Evolutionary conservation across 106 monocot species (phyloP).

Genomic region (Apostasia ramifera): DNA sequence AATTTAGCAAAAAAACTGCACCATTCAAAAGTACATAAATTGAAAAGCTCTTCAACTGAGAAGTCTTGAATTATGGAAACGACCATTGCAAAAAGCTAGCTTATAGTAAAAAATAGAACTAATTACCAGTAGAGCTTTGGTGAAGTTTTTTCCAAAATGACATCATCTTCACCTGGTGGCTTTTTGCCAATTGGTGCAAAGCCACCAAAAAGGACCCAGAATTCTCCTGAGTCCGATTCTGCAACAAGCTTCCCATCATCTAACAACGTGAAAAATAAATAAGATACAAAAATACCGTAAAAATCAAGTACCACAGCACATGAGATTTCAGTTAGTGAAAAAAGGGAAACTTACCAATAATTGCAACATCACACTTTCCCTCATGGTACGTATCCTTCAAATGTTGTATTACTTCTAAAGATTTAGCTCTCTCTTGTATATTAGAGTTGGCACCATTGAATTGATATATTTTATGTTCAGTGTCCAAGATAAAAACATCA

Average conservation of each 20-base stretch:
- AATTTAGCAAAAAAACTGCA: too few species aligned
- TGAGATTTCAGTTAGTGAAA: background rate
- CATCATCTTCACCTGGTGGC: slow-evolving; percentile 19
- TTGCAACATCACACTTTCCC: slow-evolving; percentile 43
- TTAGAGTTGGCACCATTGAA: slow-evolving; percentile 30
- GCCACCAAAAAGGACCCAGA: slow-evolving; percentile 30
- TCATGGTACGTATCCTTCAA: slow-evolving; percentile 37
- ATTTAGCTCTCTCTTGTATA: slow-evolving; percentile 30
- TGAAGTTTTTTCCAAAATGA: slow-evolving; percentile 12
- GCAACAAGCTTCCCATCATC: slow-evolving; percentile 44
- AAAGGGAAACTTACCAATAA: slow-evolving; percentile 25
- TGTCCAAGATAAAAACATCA: slow-evolving; percentile 25
- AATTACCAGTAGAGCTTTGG: slow-evolving; percentile 21
- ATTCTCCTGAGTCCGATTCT: slow-evolving; percentile 37
- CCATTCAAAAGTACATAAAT: too few species aligned
- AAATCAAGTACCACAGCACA: background rate
- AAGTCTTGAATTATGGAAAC: too few species aligned
- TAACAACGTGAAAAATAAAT: slow-evolving; percentile 1
- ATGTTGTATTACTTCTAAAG: slow-evolving; percentile 36
- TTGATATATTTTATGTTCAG: slow-evolving; percentile 28
- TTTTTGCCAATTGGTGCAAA: slow-evolving; percentile 33
- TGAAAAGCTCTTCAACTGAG: too few species aligned
- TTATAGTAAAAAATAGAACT: background rate
- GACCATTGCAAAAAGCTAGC: too few species aligned
- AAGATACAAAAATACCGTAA: background rate